Evolutionary conservation across 129 eudicot genomes (phyloP).

Genomic region (Centella asiatica): DNA sequence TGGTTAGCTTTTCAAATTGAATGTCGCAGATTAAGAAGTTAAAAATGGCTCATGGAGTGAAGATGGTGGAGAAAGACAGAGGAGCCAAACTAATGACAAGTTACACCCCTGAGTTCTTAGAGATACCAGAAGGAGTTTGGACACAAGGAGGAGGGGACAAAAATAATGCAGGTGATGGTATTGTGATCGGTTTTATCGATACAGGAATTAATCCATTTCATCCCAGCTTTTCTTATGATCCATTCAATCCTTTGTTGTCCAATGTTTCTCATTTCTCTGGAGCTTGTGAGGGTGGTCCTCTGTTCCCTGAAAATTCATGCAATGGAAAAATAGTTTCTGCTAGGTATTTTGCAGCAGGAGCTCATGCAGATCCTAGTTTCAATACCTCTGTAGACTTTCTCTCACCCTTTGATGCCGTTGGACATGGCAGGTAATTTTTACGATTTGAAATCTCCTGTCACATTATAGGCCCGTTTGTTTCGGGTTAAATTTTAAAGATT

Average conservation of each 20-base stretch:
- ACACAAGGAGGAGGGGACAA: conserved; percentile 36
- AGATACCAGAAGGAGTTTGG: conserved; percentile 63
- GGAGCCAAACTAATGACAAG: conserved; percentile 73
- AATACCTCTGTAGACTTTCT: conserved; percentile 60
- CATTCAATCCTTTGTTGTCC: conserved; percentile 12
- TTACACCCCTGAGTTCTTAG: conserved; percentile 63
- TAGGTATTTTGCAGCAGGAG: conserved; percentile 71
- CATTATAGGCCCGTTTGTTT: too few species aligned
- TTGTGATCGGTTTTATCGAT: conserved; percentile 83
- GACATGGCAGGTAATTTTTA: conserved; percentile 78
- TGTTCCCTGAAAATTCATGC: conserved; percentile 65
- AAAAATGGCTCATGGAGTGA: conserved; percentile 46
- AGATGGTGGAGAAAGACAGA: conserved; percentile 62
- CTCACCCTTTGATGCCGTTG: conserved; percentile 84
- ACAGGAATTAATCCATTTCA: conserved; percentile 82
- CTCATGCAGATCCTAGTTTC: conserved; percentile 47
- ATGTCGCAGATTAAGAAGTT: conserved; percentile 47
- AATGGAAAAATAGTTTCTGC: conserved; percentile 92
- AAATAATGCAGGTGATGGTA: conserved; percentile 80
- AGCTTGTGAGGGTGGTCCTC: conserved; percentile 68
- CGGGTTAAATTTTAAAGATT: too few species aligned
- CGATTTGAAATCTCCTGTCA: too few species aligned
- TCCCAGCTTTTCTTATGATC: conserved; percentile 80
- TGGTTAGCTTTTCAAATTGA: too few species aligned
- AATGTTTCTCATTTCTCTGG: conserved; percentile 43